Conservation (phyloP, 345 rosid species). For the Boechera divaricarpa region DNA sequence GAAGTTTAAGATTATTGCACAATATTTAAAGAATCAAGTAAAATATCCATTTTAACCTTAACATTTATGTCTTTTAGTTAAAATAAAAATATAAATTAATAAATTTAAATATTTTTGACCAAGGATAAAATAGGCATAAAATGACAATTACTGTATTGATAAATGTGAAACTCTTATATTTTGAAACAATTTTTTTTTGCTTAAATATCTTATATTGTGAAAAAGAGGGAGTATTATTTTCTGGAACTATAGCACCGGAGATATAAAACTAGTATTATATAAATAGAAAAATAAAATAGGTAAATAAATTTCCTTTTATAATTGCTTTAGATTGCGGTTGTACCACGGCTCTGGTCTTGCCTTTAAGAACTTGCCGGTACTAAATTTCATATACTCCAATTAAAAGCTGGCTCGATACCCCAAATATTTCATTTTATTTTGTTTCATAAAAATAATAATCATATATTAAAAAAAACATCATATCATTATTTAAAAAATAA, state of each 20-base stretch:
- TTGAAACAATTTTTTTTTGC: too few relatives aligned
- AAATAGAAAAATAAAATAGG: constrained; percentile 43
- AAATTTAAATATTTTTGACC: too few relatives aligned
- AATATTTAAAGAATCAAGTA: too few relatives aligned
- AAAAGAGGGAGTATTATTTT: too few relatives aligned
- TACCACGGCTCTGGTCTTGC: constrained; percentile 57
- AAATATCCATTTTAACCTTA: too few relatives aligned
- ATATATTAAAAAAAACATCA: neutral
- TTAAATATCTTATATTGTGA: too few relatives aligned
- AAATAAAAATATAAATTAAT: too few relatives aligned
- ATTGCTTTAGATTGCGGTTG: constrained; percentile 59
- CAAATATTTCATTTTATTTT: neutral
- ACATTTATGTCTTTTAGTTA: too few relatives aligned
- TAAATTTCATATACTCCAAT: constrained; percentile 40
- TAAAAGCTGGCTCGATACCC: constrained; percentile 31
- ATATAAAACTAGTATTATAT: neutral
- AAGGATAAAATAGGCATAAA: too few relatives aligned
- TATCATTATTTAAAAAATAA: neutral
- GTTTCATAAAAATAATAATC: neutral
- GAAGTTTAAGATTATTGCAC: too few relatives aligned
- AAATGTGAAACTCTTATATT: too few relatives aligned
- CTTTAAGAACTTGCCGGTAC: constrained; percentile 43
- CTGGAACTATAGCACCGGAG: fast-evolving
- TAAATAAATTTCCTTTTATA: constrained; percentile 43
- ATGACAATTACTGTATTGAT: too few relatives aligned